Conservation (phyloP, 768 basidiomycete species). For the Suillus plorans region DNA sequence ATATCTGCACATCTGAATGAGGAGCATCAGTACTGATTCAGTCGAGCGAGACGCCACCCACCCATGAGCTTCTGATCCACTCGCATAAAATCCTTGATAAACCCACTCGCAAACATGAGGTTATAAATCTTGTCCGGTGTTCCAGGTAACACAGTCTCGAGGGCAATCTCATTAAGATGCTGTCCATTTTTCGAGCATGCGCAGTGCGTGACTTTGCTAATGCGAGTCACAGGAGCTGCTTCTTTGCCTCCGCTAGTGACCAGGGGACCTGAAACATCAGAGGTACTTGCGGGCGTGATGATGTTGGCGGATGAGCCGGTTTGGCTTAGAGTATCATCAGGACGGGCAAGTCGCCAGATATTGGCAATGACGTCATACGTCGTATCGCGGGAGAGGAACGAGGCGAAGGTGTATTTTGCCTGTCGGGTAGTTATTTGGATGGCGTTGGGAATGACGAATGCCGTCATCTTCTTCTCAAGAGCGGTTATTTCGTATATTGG, state of each 20-base stretch:
- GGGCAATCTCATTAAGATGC: constrained; percentile 71
- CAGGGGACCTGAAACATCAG: constrained; percentile 12
- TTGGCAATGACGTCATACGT: constrained; percentile 95
- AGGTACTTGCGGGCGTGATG: constrained; percentile 18
- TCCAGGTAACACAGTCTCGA: constrained; percentile 82
- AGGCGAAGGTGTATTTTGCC: constrained; percentile 91
- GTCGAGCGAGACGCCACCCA: constrained; percentile 37
- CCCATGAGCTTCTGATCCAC: constrained; percentile 88
- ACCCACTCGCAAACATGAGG: constrained; percentile 93
- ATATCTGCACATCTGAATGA: constrained; percentile 83
- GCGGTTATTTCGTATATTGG: constrained; percentile 84
- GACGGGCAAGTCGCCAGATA: constrained; percentile 90
- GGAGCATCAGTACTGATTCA: background rate
- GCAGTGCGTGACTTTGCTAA: constrained; percentile 66
- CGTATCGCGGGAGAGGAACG: constrained; percentile 94
- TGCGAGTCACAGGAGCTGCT: constrained; percentile 11
- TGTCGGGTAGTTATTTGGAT: constrained; percentile 85
- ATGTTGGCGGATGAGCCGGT: constrained; percentile 19
- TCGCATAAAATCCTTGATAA: constrained; percentile 91
- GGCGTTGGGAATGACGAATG: constrained; percentile 95
- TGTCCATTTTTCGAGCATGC: constrained; percentile 66
- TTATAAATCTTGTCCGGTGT: constrained; percentile 96
- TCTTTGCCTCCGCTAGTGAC: constrained; percentile 8
- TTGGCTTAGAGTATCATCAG: constrained; percentile 46
- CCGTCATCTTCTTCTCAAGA: constrained; percentile 97